These are phyloP conservation scores for Hyaloscypha bicolor DNA, from an alignment of 495 filamentous ascomycete genomes.

Conservation along the genomic window DNA sequence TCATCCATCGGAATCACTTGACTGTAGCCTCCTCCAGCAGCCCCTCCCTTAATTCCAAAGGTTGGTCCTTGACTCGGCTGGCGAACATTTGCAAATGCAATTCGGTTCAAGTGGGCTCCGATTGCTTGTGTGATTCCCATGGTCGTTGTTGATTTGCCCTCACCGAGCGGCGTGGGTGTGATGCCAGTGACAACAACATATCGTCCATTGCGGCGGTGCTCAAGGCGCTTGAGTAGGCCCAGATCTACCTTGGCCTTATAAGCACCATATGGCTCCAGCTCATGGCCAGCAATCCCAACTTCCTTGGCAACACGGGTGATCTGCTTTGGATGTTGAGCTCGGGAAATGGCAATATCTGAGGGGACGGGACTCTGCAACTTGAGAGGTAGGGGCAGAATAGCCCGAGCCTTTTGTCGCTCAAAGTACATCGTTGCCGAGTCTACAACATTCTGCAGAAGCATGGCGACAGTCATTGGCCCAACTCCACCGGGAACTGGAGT, in stretches of 20 bases:
- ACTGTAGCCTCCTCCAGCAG: slow-evolving; percentile 95
- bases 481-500: slow-evolving; percentile 97
- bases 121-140: slow-evolving; percentile 95
- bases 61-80: slow-evolving; percentile 97
- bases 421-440: slow-evolving; percentile 79
- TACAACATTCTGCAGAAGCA: slow-evolving; percentile 94
- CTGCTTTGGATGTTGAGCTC: slow-evolving; percentile 85
- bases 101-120: slow-evolving; percentile 80
- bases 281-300: slow-evolving; percentile 79
- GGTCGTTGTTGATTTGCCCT: slow-evolving; percentile 99
- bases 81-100: slow-evolving; percentile 94
- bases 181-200: slow-evolving; percentile 95
- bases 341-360: slow-evolving; percentile 90
- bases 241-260: slow-evolving; percentile 95
- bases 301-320: slow-evolving; percentile 84
- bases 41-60: slow-evolving; percentile 98
- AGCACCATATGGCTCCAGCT: slow-evolving; percentile 91
- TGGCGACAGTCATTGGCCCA: slow-evolving; percentile 97
- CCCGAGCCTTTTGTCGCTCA: slow-evolving; percentile 74
- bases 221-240: slow-evolving; percentile 74
- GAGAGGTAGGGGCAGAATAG: slow-evolving; percentile 76
- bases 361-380: slow-evolving; percentile 77
- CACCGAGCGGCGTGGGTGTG: slow-evolving; percentile 95
- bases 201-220: slow-evolving; percentile 82
- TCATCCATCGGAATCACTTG: slow-evolving; percentile 99